Evolutionary conservation across 495 filamentous ascomycete genomes (phyloP).

Genomic region (Apiosordaria backusii): DNA sequence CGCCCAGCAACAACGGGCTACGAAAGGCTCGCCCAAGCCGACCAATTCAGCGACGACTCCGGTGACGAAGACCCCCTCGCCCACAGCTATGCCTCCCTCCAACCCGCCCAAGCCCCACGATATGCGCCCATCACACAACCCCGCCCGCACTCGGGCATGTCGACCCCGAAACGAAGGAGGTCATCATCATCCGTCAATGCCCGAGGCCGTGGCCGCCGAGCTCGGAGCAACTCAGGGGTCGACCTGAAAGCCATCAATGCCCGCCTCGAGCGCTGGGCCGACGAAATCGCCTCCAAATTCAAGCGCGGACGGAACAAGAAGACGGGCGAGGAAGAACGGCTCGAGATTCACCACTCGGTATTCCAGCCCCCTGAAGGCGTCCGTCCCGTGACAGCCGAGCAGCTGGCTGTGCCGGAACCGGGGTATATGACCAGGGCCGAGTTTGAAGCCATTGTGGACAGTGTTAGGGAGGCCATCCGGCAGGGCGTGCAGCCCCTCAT

Average conservation of each 20-base stretch:
- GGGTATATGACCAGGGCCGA: slow-evolving; percentile 66
- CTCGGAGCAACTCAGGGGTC: slow-evolving; percentile 83
- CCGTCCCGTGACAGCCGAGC: slow-evolving; percentile 70
- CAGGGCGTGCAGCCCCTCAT: slow-evolving; percentile 89
- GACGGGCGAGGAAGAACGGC: slow-evolving; percentile 66
- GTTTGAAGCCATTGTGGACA: slow-evolving; percentile 88
- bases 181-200: slow-evolving; percentile 6
- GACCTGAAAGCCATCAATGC: slow-evolving; percentile 99
- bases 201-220: slow-evolving; percentile 44
- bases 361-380: slow-evolving; percentile 88
- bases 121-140: slow-evolving; percentile 66
- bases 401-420: slow-evolving; percentile 53
- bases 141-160: slow-evolving; percentile 58
- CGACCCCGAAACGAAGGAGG: slow-evolving; percentile 40
- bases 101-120: slow-evolving; percentile 60
- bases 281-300: slow-evolving; percentile 97
- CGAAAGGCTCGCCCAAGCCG: slow-evolving; percentile 85
- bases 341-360: slow-evolving; percentile 96
- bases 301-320: slow-evolving; percentile 79
- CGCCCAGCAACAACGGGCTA: slow-evolving; percentile 84
- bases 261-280: slow-evolving; percentile 91
- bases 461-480: slow-evolving; percentile 83
- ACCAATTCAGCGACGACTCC: slow-evolving; percentile 77
- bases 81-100: slow-evolving; percentile 51
- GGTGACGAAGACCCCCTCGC: slow-evolving; percentile 56